Base-by-base conservation (phyloP, 2,329 filamentous ascomycete species). In the Cryphonectria japonica region DNA sequence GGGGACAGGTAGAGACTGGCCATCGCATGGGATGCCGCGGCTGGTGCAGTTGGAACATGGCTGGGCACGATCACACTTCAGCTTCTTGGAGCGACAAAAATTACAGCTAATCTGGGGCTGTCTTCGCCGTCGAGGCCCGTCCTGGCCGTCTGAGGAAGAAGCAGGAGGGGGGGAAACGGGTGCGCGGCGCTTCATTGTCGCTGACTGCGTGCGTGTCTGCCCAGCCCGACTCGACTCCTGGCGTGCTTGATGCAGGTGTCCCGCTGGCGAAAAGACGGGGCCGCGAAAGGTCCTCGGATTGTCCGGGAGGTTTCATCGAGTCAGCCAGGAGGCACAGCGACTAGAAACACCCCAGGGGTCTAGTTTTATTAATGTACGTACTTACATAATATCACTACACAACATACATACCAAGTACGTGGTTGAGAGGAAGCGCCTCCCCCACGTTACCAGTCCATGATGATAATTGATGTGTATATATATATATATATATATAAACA, bases 101-200 rank as follows among this genome's bases (percentile, higher is more conserved):
- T 77, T 73, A 69, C 79, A 80, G n/a, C 78, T 78, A 34, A 73
- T 75, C 52, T 78, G 78, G 9, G 77, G 77, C 61, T 80, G 78
- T 22, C 78, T 46, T 39, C 71, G 69, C n/a, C 69, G 69, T 19
- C 69, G 69, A 19, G 39, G 37, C 2, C 37, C 43, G 19, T 68
- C 52, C 61, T 54, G 64, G 34, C 32, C 22, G 7, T 7, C 46
- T 6, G 19, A n/a, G 7, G 46, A 50, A n/a, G 61, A n/a, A 16
- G 26, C 66, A 29, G 39, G 39, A 41, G 39, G 32, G 5, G 65
- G 52, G 11, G 66, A 37, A 22, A 11, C 13, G n/a, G 68, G 62
- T 14, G 41, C 41, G 34, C 71, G 68, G 54, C 69, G 66, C 69
- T 71, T 70, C 68, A 70, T 70, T 32, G 54, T 59, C 54, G 5